phyloP scores from a whole-genome alignment of 2,329 filamentous ascomycete genomes.

The Penicillium sp. region DNA sequence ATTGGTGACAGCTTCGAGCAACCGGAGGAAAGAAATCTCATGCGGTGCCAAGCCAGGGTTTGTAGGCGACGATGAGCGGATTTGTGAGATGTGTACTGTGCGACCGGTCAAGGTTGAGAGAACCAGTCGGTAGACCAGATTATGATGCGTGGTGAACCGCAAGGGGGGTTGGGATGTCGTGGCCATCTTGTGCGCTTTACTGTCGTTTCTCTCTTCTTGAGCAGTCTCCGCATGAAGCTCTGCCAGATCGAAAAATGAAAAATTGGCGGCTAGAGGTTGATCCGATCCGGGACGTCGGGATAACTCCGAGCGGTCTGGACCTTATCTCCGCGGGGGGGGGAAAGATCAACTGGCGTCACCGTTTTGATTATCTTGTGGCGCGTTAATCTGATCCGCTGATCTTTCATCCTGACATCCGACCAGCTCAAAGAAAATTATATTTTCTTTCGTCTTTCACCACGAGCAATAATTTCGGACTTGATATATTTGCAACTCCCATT shows the following conservation, averaged over 20 bases:
- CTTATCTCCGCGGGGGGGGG: conserved; percentile 24
- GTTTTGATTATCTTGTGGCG: background rate
- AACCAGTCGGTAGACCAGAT: conserved; percentile 76
- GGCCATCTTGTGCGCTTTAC: conserved; percentile 27
- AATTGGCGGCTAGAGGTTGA: conserved; percentile 24
- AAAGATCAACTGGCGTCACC: background rate
- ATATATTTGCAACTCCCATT: background rate
- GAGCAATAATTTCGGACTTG: no score
- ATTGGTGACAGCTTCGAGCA: conserved; percentile 92
- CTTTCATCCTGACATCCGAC: background rate
- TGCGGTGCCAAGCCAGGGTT: conserved; percentile 84
- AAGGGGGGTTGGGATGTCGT: conserved; percentile 48
- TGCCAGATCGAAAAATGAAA: conserved; percentile 25
- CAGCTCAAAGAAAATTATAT: background rate
- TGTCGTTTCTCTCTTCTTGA: conserved; percentile 5
- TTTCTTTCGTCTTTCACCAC: no score
- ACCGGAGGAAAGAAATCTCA: conserved; percentile 91
- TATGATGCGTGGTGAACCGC: conserved; percentile 76
- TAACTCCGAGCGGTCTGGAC: conserved; percentile 16
- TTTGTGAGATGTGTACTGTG: conserved; percentile 86
- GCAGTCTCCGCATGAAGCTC: conserved; percentile 11
- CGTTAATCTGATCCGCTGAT: no score
- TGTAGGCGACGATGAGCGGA: conserved; percentile 78
- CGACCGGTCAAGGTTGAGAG: conserved; percentile 87
- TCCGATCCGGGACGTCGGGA: conserved; percentile 23